These are phyloP conservation scores for Euphorbia peplus DNA, from an alignment of 345 rosid genomes.

Conservation along the genomic window DNA sequence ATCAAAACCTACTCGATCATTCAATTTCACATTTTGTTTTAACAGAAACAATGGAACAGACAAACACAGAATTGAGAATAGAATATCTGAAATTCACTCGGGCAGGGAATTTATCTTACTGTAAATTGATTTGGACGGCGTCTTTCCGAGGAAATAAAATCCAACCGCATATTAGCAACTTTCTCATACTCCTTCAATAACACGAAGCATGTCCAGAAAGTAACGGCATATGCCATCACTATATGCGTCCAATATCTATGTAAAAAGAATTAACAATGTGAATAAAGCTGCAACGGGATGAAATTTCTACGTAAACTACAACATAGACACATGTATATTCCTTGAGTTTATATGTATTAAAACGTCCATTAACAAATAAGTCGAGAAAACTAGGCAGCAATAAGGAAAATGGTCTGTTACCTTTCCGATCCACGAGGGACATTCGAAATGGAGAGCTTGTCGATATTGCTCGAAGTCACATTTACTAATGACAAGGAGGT, in stretches of 20 bases:
- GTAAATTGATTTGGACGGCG: slow-evolving; percentile 90
- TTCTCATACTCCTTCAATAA: slow-evolving; percentile 72
- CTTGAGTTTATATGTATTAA: background rate
- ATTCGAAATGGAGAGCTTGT: slow-evolving; percentile 88
- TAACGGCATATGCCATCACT: slow-evolving; percentile 75
- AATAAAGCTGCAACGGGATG: background rate
- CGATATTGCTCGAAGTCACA: slow-evolving; percentile 80
- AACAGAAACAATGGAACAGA: background rate
- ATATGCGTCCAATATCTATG: slow-evolving; percentile 88
- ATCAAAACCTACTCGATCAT: background rate
- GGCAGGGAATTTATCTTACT: slow-evolving; percentile 39
- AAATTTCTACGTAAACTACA: background rate
- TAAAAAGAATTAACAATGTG: background rate
- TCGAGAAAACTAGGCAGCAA: background rate
- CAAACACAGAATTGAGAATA: background rate
- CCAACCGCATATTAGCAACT: slow-evolving; percentile 78
- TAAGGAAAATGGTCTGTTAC: slow-evolving; percentile 27
- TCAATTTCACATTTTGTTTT: background rate
- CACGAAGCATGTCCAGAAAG: slow-evolving; percentile 86
- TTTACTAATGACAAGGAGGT: slow-evolving; percentile 37
- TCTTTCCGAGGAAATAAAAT: slow-evolving; percentile 70
- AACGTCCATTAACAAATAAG: background rate
- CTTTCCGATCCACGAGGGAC: slow-evolving; percentile 58
- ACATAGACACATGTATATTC: background rate
- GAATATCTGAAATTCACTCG: background rate